Percentiles rank a stretch among this genome's conserved stretches.
phyloP scores from a whole-genome alignment of 2,329 filamentous ascomycete species.

The Emergomyces pasteurianus region DNA sequence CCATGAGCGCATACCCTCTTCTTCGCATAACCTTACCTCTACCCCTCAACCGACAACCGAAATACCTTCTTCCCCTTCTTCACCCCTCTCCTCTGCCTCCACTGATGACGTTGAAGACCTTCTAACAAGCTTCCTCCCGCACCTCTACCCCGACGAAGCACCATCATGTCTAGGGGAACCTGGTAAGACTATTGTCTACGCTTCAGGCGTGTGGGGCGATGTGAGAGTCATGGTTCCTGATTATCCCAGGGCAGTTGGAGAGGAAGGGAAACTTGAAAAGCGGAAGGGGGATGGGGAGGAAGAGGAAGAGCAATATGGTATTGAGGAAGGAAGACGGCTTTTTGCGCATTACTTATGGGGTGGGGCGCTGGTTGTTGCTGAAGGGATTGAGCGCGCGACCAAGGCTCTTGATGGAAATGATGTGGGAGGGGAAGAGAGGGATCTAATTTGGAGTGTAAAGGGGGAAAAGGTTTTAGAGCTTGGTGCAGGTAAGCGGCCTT shows the following conservation, averaged over 20 bases:
- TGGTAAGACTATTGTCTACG: conserved; percentile 40
- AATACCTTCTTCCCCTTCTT: neutral
- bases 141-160: conserved; percentile 45
- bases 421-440: conserved; percentile 8
- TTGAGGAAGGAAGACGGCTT: conserved; percentile 39
- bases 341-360: conserved; percentile 52
- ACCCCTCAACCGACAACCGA: neutral
- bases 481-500: conserved; percentile 44
- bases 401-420: conserved; percentile 3
- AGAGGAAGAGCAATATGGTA: conserved; percentile 6
- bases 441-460: conserved; percentile 29
- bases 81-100: neutral
- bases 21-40: neutral
- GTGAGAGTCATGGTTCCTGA: conserved; percentile 29
- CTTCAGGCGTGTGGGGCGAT: conserved; percentile 29
- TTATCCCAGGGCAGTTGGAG: conserved; percentile 29
- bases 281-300: neutral
- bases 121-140: conserved; percentile 41
- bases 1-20: neutral
- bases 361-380: conserved; percentile 34
- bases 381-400: conserved; percentile 22
- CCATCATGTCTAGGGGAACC: conserved; percentile 44
- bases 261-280: conserved; percentile 11
- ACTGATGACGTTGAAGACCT: conserved; percentile 37
- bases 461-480: conserved; percentile 45